Evolutionary conservation across 768 basidiomycete species (phyloP).

Genomic region (Sarcomyxa edulis): DNA sequence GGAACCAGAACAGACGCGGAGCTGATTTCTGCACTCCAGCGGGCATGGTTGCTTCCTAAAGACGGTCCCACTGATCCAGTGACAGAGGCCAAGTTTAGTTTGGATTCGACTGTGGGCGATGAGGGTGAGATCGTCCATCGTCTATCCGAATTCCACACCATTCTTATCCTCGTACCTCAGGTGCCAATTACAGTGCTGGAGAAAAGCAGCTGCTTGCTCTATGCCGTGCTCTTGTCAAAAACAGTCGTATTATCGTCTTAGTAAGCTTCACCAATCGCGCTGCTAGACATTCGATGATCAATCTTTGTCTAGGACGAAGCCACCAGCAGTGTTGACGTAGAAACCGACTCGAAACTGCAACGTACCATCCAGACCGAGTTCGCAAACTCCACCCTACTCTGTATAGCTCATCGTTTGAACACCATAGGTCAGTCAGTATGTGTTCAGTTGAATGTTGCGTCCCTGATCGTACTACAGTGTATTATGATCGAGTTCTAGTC

Average conservation of each 20-base stretch:
- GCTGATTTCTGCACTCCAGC: conserved; percentile 53
- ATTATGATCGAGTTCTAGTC: conserved; percentile 67
- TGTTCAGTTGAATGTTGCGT: neutral
- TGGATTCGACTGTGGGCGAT: conserved; percentile 55
- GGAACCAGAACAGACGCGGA: conserved; percentile 50
- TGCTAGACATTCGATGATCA: neutral
- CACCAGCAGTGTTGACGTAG: conserved; percentile 56
- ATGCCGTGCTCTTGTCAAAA: conserved; percentile 56
- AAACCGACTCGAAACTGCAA: conserved; percentile 59
- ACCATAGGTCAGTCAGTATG: conserved; percentile 47
- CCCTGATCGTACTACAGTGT: conserved; percentile 26
- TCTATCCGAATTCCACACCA: neutral
- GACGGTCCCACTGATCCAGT: conserved; percentile 37
- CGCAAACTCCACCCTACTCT: conserved; percentile 50
- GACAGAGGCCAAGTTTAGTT: conserved; percentile 62
- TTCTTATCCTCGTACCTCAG: conserved; percentile 22
- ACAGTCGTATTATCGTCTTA: conserved; percentile 52
- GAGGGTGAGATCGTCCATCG: conserved; percentile 37
- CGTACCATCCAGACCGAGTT: conserved; percentile 62
- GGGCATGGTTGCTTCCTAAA: conserved; percentile 54
- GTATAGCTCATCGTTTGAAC: conserved; percentile 55
- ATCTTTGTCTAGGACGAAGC: conserved; percentile 47
- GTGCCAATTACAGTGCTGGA: conserved; percentile 61
- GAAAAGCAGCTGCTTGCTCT: conserved; percentile 64
- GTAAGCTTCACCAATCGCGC: conserved; percentile 23